phyloP scores from a whole-genome alignment of 2,329 filamentous ascomycete species.

The Diaporthe sp. region DNA sequence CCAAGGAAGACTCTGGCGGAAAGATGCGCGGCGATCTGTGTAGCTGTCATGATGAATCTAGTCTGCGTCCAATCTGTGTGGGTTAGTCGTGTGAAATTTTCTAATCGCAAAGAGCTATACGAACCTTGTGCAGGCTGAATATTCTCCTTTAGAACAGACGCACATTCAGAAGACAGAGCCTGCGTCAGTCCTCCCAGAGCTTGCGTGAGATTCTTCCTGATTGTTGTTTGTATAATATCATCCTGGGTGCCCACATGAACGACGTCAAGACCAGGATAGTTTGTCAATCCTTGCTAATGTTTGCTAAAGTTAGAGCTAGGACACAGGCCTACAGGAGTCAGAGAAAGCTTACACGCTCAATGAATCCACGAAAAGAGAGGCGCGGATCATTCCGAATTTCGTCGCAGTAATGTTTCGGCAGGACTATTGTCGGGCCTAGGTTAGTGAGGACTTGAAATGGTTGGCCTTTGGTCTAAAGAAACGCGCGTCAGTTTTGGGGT shows the following conservation, averaged over 20 bases:
- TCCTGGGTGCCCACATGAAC: constrained; percentile 1
- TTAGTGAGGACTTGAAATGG: constrained; percentile 7
- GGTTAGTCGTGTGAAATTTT: not conserved
- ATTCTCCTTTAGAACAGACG: not conserved
- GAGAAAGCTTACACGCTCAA: constrained; percentile 10
- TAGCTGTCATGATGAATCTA: constrained; percentile 5
- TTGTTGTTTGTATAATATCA: not conserved
- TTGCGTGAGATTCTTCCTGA: constrained; percentile 1
- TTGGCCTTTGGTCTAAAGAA: constrained; percentile 1
- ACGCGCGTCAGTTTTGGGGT: not conserved
- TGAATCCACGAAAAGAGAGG: constrained; percentile 15
- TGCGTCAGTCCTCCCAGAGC: constrained; percentile 12
- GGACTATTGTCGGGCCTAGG: constrained; percentile 4
- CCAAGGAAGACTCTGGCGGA: constrained; percentile 51
- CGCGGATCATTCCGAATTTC: constrained; percentile 6
- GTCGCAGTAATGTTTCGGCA: constrained; percentile 7
- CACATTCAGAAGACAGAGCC: not conserved
- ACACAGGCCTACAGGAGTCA: not conserved
- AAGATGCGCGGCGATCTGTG: constrained; percentile 60
- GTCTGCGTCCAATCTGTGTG: constrained; percentile 6
- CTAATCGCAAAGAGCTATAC: not conserved
- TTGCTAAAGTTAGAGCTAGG: not conserved
- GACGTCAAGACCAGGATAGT: constrained; percentile 3
- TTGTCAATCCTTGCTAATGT: constrained; percentile 5
- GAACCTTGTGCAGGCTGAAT: constrained; percentile 3